Base-by-base conservation (phyloP, 2,329 filamentous ascomycete species). In the Cordyceps cateniannulata region DNA sequence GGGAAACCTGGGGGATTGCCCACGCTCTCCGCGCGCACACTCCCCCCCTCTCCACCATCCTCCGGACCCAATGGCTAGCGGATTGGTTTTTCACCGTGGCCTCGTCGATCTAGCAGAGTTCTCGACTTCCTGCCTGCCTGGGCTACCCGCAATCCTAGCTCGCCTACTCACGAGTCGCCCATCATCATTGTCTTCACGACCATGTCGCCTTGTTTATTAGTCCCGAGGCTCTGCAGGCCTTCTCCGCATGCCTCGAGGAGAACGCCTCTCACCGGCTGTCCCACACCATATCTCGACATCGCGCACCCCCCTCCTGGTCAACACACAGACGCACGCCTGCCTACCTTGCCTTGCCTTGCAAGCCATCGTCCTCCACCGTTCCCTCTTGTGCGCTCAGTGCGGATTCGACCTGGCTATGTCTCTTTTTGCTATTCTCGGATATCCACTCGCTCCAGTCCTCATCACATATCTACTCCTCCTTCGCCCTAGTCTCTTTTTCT, bases 391-490 rank as follows among this genome's bases (percentile, higher is more conserved):
- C 45, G 48, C 38, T 45, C 44, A 45, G 44, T 44, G 48, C 56
- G 25, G 56, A 51, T 44, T 51, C 42, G 42, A 54, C 25, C 40
- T 27, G 27, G 20, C 42, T 35, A 12, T 29, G 40, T 44, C 27
- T 56, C 32, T 35, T 35, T 29, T 57, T 59, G 55, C 55, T 50
- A 45, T 59, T 51, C 45, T 50, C 16, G 32, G 40, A 59, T 59
- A 59, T 47, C 56, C 56, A 59, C 56, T 16, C 48, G 47, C 47
- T 25, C 56, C 35, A 52, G 48, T 51, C 56, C 56, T 51, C 38
- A 59, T 47, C 52, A 62, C 54, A 52, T 62, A 52, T 61, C 60
- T 54, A 51, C 44, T 58, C 29, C 53, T 58, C 47, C 60, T 38
- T 53, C 48, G 40, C 53, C 54, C 60, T 53, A 48, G 48, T 22